phyloP scores from a whole-genome alignment of 148 eudicot species.

The Salicornia ramosissima region DNA sequence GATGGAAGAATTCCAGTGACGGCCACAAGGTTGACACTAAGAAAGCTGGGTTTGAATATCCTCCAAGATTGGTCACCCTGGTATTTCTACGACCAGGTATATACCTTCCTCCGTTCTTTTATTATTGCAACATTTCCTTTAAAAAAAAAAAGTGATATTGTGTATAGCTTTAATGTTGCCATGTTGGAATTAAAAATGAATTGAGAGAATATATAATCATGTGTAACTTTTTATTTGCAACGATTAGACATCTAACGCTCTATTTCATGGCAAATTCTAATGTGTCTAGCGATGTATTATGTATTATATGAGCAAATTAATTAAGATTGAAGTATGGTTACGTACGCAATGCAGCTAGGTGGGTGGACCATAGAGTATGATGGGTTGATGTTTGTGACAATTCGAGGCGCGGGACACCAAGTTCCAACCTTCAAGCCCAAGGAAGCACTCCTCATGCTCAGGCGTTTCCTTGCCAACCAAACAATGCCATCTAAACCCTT shows the following conservation, averaged over 20 bases:
- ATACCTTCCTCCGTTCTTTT: no score
- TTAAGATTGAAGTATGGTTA: no score
- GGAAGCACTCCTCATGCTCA: constrained; percentile 44
- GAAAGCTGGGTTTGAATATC: constrained; percentile 30
- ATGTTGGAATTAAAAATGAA: no score
- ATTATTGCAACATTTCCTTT: no score
- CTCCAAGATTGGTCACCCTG: constrained; percentile 34
- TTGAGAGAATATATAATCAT: no score
- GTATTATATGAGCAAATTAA: no score
- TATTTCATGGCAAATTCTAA: no score
- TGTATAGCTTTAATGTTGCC: no score
- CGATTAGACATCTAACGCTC: no score
- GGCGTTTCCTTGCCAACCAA: constrained; percentile 39
- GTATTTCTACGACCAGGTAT: constrained; percentile 30
- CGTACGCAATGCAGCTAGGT: constrained; percentile 34
- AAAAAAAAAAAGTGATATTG: no score
- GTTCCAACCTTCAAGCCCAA: constrained; percentile 61
- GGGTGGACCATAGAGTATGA: constrained; percentile 33
- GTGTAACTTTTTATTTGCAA: no score
- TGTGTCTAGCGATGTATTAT: no score
- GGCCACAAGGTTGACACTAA: constrained; percentile 29
- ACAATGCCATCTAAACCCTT: constrained; percentile 37
- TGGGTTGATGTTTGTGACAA: constrained; percentile 53
- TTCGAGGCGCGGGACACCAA: constrained; percentile 77
- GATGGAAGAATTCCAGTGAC: constrained; percentile 40